Base-by-base conservation (phyloP, 2,329 filamentous ascomycete species). In the Colletotrichum falcatum region DNA sequence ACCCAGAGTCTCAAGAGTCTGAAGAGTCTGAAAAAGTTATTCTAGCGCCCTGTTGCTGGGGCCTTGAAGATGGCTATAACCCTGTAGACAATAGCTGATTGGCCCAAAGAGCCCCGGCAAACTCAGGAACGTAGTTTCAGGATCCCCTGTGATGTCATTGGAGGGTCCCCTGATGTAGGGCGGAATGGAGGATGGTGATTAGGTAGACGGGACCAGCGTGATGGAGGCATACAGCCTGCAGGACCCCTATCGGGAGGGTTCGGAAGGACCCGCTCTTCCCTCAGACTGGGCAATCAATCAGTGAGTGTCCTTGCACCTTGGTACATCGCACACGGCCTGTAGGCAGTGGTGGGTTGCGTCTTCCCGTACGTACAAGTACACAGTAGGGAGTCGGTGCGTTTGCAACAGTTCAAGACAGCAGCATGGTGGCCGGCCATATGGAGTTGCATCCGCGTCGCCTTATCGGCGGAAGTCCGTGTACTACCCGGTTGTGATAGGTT, bases 181-280 rank as follows among this genome's bases (percentile, higher is more conserved):
- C 46, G 44, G 60, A n/a, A 61, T 5, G 58, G 58, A 49, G 7
- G n/a, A 61, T 61, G 30, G 14, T 20, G 26, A 30, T 49, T 33
- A 49, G 16, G 14, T 20, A 28, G 58, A 26, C 28, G 58, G 42
- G 23, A 58, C n/a, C n/a, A n/a, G n/a, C n/a, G n/a, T 16, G 44
- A 70, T 66, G 67, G 67, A 62, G 58, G 67, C 67, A 68, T 71
- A 39, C 61, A 39, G 68, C 68, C 65, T 71, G 68, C 68, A 71
- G 68, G 64, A 68, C 68, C 68, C 68, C 68, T 71, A 68, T 71
- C 64, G 68, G 68, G 68, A 71, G 35, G 39, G 56, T 54, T 71
- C 68, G 68, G 68, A 71, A 68, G 59, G 64, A 46, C 68, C 68
- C 68, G 64, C 68, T 71, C 35, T 68, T 63, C 30, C 44, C 44